These are phyloP conservation scores for Sugiyamaella qingdaonensis DNA, from an alignment of 805 yeast genomes.

Conservation along the genomic window DNA sequence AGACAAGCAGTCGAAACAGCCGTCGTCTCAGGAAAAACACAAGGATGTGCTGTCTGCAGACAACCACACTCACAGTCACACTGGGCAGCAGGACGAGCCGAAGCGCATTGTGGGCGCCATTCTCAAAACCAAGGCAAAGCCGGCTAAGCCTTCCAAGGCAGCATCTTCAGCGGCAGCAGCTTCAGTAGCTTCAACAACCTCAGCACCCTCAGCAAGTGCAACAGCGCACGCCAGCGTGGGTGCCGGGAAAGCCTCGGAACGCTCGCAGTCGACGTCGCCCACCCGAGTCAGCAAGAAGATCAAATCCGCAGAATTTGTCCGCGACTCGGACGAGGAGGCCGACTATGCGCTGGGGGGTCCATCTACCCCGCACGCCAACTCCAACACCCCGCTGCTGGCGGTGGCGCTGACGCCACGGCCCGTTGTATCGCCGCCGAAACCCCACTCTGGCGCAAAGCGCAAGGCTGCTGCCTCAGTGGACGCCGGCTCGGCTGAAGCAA, in stretches of 20 bases:
- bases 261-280: slow-evolving; percentile 6
- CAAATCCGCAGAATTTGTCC: slow-evolving; percentile 15
- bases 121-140: slow-evolving; percentile 5
- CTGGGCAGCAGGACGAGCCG: neutral
- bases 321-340: slow-evolving; percentile 11
- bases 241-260: neutral
- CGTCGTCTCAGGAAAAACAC: neutral
- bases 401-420: slow-evolving; percentile 12
- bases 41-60: neutral
- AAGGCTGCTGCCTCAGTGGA: slow-evolving; percentile 10
- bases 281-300: slow-evolving; percentile 10
- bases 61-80: neutral
- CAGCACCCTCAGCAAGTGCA: no score
- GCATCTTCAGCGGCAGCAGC: no score
- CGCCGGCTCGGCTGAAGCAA: neutral
- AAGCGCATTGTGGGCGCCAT: slow-evolving; percentile 11
- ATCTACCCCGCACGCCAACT: slow-evolving; percentile 4
- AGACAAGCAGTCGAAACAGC: neutral
- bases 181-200: no score
- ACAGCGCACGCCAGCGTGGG: no score
- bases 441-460: slow-evolving; percentile 10
- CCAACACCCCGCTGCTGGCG: slow-evolving; percentile 7
- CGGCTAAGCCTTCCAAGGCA: neutral
- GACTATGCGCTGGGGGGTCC: slow-evolving; percentile 3
- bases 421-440: slow-evolving; percentile 2